phyloP scores from a whole-genome alignment of 1,139 yeast species.

The Scheffersomyces cryptocercus region DNA sequence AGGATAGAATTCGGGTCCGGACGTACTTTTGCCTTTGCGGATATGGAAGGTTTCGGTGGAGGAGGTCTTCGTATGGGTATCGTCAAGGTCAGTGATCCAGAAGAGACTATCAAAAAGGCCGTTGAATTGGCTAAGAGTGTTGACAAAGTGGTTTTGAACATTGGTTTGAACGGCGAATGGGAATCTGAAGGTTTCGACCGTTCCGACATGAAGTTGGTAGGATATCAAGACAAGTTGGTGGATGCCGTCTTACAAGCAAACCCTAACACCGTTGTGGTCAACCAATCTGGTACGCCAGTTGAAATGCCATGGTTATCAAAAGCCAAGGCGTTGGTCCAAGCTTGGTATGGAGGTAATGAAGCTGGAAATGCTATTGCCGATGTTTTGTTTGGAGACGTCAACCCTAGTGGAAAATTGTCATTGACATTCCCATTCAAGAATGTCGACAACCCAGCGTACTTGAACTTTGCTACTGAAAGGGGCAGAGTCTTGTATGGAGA shows the following conservation, averaged over 20 bases:
- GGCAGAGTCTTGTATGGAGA: slow-evolving; percentile 28
- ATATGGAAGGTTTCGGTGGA: slow-evolving; percentile 4
- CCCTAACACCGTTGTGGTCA: slow-evolving; percentile 17
- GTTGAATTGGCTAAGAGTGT: slow-evolving; percentile 43
- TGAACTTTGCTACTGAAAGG: slow-evolving; percentile 26
- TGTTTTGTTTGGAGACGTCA: slow-evolving; percentile 26
- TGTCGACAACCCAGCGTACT: slow-evolving; percentile 46
- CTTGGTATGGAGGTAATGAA: slow-evolving; percentile 25
- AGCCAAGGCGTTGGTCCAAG: slow-evolving; percentile 17
- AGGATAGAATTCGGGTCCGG: slow-evolving; percentile 14
- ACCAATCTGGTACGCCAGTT: slow-evolving; percentile 22
- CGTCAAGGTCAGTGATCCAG: slow-evolving; percentile 13
- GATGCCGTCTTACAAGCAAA: slow-evolving; percentile 14
- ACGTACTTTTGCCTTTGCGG: slow-evolving; percentile 9
- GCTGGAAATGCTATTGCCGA: slow-evolving; percentile 29
- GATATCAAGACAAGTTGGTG: slow-evolving; percentile 15
- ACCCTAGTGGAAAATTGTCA: slow-evolving; percentile 32
- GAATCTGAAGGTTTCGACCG: slow-evolving; percentile 54
- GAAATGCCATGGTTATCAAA: slow-evolving; percentile 18
- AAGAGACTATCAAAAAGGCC: slow-evolving; percentile 37
- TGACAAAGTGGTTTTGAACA: slow-evolving; percentile 48
- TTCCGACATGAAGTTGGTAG: slow-evolving; percentile 29
- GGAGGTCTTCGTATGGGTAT: slow-evolving; percentile 55
- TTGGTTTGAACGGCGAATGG: slow-evolving; percentile 48
- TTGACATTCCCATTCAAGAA: slow-evolving; percentile 47